Base-by-base conservation (phyloP, 371 early-diverging fungal genomes). In the Nematocida ironsii region DNA sequence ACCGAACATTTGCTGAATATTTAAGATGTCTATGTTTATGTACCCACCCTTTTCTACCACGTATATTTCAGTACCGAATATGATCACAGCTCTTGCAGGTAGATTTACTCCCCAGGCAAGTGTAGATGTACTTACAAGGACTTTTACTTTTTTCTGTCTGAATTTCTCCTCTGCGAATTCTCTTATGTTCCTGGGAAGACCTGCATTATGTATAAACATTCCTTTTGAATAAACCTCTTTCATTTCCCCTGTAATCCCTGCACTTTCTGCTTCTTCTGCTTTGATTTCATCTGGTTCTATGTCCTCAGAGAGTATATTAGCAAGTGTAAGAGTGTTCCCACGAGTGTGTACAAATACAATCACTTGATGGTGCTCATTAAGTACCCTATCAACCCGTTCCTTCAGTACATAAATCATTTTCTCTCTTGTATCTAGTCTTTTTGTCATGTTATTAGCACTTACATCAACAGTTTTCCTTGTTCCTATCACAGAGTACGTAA, bases 51-150 rank as follows among this genome's bases (percentile, higher is more conserved):
- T 91, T 84, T 95, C 94, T 6, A 94, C 90, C 92, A 39, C 93
- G 94, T 42, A 94, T 91, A 85, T 95, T 93, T 72, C 91, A 90
- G 98, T 97, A 11, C 97, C 97, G 88, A 95, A 96, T 86, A 99
- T 95, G 68, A 99, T 93, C 62, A 97, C 98, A 2, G 94, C 91
- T 86, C 97, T 94, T 18, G 98, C 98, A 33, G 99, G 99, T 83
- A 99, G 90, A 86, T 99, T 99, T 72, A 99, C 98, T 88, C 99
- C 99, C 97, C 98, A 97, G 44, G 98, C 98, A 62, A 99, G 89
- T 0, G 99, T 99, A 16, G 97, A 94, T 9, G 99, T 99, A 4
- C 93, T 94, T 48, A 94, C 93, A 60, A 99, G 90, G 18, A 97
- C 93, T 86, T 93, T 91, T 75, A 99, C 89, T 72, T 93, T 92